A percentile compares a stretch with the other conserved stretches of the same genome.
Evolutionary conservation across 768 basidiomycete genomes (phyloP).

Genomic region (Lactarius quietus): DNA sequence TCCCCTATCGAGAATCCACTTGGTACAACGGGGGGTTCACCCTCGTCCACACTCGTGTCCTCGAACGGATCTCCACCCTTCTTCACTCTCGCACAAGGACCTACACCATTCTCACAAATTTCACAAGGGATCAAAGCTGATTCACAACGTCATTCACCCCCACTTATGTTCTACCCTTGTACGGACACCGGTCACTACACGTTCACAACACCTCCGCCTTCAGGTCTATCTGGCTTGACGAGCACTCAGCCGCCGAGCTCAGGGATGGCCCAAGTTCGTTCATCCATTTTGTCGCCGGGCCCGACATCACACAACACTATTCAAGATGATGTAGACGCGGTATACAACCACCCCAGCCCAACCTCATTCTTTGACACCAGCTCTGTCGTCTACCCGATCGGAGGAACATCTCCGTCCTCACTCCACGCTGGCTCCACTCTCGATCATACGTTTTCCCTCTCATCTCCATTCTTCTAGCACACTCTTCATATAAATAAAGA

Average conservation of each 20-base stretch:
- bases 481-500: conserved; percentile 2
- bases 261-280: conserved; percentile 10
- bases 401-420: conserved; percentile 16
- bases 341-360: conserved; percentile 17
- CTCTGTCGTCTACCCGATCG: conserved; percentile 22
- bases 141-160: conserved; percentile 13
- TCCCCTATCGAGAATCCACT: conserved; percentile 18
- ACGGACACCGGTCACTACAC: conserved; percentile 24
- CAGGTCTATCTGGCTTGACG: conserved; percentile 8
- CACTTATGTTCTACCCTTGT: conserved; percentile 21
- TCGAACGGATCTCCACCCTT: conserved; percentile 22
- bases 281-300: conserved; percentile 18
- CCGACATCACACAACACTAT: conserved; percentile 19
- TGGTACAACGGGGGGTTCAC: conserved; percentile 18
- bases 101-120: conserved; percentile 19
- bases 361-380: conserved; percentile 18
- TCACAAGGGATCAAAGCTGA: conserved; percentile 15
- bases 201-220: conserved; percentile 19
- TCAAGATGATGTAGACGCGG: conserved; percentile 18
- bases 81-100: conserved; percentile 22
- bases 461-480: conserved; percentile 24
- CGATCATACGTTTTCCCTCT: conserved; percentile 22
- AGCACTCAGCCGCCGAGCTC: conserved; percentile 5
- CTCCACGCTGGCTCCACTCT: conserved; percentile 19
- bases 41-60: conserved; percentile 22